Evolutionary conservation across 2,329 filamentous ascomycete species (phyloP), one percentile per base, ranked within the genome.

Genomic region (Endoconidiophora laricicola): DNA sequence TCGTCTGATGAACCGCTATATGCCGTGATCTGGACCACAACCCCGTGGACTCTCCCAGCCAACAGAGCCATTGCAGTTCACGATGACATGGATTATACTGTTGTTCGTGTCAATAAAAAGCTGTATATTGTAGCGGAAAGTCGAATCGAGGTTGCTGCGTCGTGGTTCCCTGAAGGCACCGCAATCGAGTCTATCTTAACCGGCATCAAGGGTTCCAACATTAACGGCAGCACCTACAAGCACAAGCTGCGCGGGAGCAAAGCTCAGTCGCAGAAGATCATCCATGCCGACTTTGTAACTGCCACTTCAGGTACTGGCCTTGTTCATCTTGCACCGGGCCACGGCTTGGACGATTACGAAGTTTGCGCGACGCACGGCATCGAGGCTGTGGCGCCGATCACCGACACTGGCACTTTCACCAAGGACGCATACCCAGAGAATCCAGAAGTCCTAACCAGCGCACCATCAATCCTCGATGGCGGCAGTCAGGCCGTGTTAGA

Each of bases 1-100:
- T 10, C 23, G 18, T 62, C 61, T 5, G 61, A 63, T 46, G 70
- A 71, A 3, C 66, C 69, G 4, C 60, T 95, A 9, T 82, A 74
- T 61, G 86, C 83, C n/a, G 73, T 91, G n/a, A 85, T 96, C 47
- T 98, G 91, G 91, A 98, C 91, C 2, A 98, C 91, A 0, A 98
- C 91, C 0, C 91, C 91, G 0, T 98, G 91, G 91, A 98, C 91
- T 0, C 69, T 98, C 4, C 90, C 91, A 0, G 88, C 90, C 2
- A 98, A 98, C 62, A 79, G 78, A 60, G 88, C 86, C 0, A 87
- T 98, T 61, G 88, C 86, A 2, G 73, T 96, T 36, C 79, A 86
- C 58, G 68, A 75, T 5, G 78, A 84, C 38, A 66, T 96, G 54
- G 69, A 78, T 41, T 98, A 96, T 61, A 70, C 71, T 3, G 64